Evolutionary conservation across 1,284 basidiomycete species (phyloP), one percentile per base, ranked within the genome.

Genomic region (Tilletia horrida): DNA sequence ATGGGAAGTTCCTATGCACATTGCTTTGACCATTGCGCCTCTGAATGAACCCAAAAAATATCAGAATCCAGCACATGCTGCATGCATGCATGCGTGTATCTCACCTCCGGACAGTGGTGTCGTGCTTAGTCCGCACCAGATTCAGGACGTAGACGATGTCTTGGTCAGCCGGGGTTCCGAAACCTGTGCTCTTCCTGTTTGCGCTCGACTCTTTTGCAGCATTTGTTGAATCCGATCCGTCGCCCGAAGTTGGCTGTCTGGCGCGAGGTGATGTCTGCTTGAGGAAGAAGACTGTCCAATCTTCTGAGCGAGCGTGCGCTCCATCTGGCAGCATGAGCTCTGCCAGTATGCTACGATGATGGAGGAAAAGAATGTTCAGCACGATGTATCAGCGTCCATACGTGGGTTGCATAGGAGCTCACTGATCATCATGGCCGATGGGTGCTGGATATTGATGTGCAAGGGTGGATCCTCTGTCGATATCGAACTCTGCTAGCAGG

Each of bases 261-360:
- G 88, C 90, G 78, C 92, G 92, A 82, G 89, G 90, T 0, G 88
- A 86, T 0, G 91, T 92, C 55, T 59, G 83, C 96, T 96, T 96
- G 63, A 97, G 87, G 82, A 96, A 97, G 86, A 98, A 97, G 66
- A 97, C 88, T 3, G 95, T 98, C 95, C 94, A 98, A 82, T 98
- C 95, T 82, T 96, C 92, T 18, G 90, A 84, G 71, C 95, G 90
- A 63, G 90, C 88, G 82, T 99, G 96, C 14, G 93, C 93, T 14
- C 96, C 96, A 82, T 98, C 95, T 0, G 95, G 95, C 18, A 99
- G 86, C 95, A 99, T 99, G 71, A 96, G 87, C 84, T 97, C 95
- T 1, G 95, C 96, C 2, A 98, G 86, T 27, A 93, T 87, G 72
- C 93, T 96, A 75, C n/a, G 62, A 61, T 66, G 31, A 55, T 44